phyloP scores from a whole-genome alignment of 345 rosid genomes.

The Brassica cretica region DNA sequence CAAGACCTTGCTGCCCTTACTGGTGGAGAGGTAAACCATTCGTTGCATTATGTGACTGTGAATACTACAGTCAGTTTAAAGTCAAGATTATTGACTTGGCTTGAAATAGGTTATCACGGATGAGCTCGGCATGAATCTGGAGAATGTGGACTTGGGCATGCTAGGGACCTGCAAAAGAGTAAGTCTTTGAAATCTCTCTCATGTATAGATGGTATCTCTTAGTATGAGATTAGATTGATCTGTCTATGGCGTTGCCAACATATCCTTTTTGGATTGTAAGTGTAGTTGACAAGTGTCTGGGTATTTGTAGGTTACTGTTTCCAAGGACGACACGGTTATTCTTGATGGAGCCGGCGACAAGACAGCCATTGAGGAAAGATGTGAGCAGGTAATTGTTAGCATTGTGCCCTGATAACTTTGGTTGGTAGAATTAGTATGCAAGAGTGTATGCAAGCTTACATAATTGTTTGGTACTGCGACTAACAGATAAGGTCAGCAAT shows the following conservation, averaged over 20 bases:
- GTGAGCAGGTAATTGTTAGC: conserved; percentile 59
- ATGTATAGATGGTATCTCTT: not conserved
- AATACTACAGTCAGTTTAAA: not conserved
- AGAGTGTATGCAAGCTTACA: not conserved
- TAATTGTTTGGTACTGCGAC: not conserved
- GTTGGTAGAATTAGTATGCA: not conserved
- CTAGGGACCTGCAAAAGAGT: conserved; percentile 82
- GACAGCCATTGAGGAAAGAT: conserved; percentile 81
- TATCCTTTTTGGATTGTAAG: not conserved
- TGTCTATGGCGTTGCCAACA: not conserved
- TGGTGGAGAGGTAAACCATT: conserved; percentile 59
- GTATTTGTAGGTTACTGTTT: conserved; percentile 54
- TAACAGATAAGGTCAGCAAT: conserved; percentile 2
- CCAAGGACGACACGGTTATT: conserved; percentile 85
- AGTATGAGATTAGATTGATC: not conserved
- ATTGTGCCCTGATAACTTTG: not conserved
- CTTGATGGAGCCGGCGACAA: conserved; percentile 98
- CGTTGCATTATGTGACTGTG: not conserved
- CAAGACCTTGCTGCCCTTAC: conserved; percentile 91
- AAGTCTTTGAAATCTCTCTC: not conserved
- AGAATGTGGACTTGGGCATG: conserved; percentile 74
- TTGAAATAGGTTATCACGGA: conserved; percentile 68
- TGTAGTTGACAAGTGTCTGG: not conserved
- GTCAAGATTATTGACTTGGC: not conserved
- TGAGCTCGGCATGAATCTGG: conserved; percentile 87